Conservation (phyloP, 2,329 filamentous ascomycete species). For the Apiospora marii region DNA sequence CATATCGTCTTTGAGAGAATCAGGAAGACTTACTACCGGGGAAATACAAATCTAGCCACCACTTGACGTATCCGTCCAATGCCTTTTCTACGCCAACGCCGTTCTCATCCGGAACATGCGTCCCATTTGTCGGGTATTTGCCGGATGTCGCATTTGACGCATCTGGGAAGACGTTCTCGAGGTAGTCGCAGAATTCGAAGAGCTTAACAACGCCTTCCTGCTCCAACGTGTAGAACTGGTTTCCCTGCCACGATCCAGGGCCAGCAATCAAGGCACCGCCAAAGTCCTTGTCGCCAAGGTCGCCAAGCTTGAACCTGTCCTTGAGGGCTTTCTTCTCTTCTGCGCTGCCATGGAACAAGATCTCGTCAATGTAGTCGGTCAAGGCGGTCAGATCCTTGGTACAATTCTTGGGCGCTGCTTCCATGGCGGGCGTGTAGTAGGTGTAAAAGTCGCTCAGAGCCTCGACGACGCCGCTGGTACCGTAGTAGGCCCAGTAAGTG, state of each 20-base stretch:
- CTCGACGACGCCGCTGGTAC: slow-evolving; percentile 63
- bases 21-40: slow-evolving; percentile 45
- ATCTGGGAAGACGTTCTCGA: slow-evolving; percentile 51
- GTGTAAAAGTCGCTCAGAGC: slow-evolving; percentile 60
- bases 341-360: slow-evolving; percentile 47
- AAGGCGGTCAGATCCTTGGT: slow-evolving; percentile 58
- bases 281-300: slow-evolving; percentile 55
- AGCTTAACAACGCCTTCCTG: slow-evolving; percentile 54
- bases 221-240: slow-evolving; percentile 55
- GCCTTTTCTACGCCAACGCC: slow-evolving; percentile 62
- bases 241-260: slow-evolving; percentile 65
- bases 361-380: slow-evolving; percentile 59
- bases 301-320: slow-evolving; percentile 56
- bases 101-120: slow-evolving; percentile 51
- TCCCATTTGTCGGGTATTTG: slow-evolving; percentile 43
- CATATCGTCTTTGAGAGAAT: not conserved
- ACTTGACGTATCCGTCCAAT: slow-evolving; percentile 59
- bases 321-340: slow-evolving; percentile 55
- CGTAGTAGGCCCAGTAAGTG: slow-evolving; percentile 67
- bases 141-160: slow-evolving; percentile 47
- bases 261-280: slow-evolving; percentile 60
- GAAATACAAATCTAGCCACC: slow-evolving; percentile 50
- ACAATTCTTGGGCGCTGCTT: slow-evolving; percentile 65
- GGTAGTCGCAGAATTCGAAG: slow-evolving; percentile 57
- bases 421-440: slow-evolving; percentile 62